Conservation (phyloP, 768 basidiomycete genomes). For the Infundibulicybe gibba region DNA sequence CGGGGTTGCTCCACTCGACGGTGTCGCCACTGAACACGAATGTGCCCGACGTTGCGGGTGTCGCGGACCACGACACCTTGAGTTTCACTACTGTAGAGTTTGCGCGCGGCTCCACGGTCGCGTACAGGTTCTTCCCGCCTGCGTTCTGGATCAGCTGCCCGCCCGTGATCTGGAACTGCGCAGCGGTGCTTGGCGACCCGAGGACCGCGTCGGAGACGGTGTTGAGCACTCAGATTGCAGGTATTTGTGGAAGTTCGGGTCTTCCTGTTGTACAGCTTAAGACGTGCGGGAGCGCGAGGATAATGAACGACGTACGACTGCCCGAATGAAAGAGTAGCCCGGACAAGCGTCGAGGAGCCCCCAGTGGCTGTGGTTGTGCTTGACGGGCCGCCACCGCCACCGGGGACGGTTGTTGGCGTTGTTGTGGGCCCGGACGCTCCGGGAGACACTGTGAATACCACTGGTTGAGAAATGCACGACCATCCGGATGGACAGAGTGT, state of each 20-base stretch:
- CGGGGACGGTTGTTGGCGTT: conserved; percentile 12
- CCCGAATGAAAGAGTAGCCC: conserved; percentile 54
- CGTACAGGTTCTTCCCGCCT: conserved; percentile 41
- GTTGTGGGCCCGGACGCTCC: conserved; percentile 22
- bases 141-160: conserved; percentile 56
- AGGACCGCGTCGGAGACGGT: conserved; percentile 47
- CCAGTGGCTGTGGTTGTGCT: conserved; percentile 31
- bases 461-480: conserved; percentile 35
- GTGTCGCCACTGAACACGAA: conserved; percentile 59
- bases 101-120: conserved; percentile 41
- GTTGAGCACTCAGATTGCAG: conserved; percentile 45
- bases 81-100: conserved; percentile 46
- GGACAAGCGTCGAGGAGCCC: conserved; percentile 41
- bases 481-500: conserved; percentile 46
- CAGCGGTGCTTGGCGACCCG: conserved; percentile 45
- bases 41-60: conserved; percentile 42
- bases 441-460: conserved; percentile 56
- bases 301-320: conserved; percentile 36
- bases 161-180: conserved; percentile 51
- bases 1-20: conserved; percentile 51
- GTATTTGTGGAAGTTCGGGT: conserved; percentile 61
- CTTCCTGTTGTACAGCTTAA: conserved; percentile 27
- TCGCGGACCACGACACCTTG: conserved; percentile 43
- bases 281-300: background rate
- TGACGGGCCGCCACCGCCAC: conserved; percentile 8